Conservation (phyloP, 441 rosid genomes). For the Pelargonium citronellum region DNA sequence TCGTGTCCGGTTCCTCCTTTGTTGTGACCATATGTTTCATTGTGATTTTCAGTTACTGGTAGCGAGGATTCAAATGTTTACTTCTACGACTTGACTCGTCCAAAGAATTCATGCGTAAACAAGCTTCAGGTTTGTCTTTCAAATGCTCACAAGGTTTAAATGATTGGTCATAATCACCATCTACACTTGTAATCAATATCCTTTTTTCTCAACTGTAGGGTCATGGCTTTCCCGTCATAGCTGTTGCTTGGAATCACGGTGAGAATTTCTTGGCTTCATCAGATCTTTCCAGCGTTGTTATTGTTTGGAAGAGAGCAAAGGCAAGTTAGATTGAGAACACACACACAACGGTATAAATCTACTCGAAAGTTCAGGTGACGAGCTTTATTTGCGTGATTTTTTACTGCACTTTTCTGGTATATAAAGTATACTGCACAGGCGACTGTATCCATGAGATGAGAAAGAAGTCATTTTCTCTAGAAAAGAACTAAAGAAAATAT, state of each 20-base stretch:
- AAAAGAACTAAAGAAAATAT: too few relatives aligned
- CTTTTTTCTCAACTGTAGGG: conserved; percentile 43
- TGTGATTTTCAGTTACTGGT: conserved; percentile 61
- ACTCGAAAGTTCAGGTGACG: too few relatives aligned
- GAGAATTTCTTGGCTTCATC: conserved; percentile 90
- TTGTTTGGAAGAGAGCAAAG: conserved; percentile 94
- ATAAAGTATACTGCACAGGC: too few relatives aligned
- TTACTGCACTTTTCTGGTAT: too few relatives aligned
- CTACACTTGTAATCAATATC: background rate
- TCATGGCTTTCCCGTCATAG: conserved; percentile 80
- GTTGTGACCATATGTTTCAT: conserved; percentile 16
- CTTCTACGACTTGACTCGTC: conserved; percentile 85
- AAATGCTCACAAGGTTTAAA: background rate
- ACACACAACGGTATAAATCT: too few relatives aligned
- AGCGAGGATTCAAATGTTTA: conserved; percentile 91
- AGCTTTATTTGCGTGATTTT: too few relatives aligned
- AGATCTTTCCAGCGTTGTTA: conserved; percentile 80
- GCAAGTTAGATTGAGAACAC: conserved; percentile 26
- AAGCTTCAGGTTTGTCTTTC: conserved; percentile 69
- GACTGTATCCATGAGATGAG: too few relatives aligned
- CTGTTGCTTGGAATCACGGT: conserved; percentile 91
- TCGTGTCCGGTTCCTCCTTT: background rate
- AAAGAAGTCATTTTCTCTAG: too few relatives aligned
- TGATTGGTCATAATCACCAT: background rate
- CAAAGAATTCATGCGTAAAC: conserved; percentile 84